phyloP scores from a whole-genome alignment of 768 basidiomycete species.

The Auricularia sp. region DNA sequence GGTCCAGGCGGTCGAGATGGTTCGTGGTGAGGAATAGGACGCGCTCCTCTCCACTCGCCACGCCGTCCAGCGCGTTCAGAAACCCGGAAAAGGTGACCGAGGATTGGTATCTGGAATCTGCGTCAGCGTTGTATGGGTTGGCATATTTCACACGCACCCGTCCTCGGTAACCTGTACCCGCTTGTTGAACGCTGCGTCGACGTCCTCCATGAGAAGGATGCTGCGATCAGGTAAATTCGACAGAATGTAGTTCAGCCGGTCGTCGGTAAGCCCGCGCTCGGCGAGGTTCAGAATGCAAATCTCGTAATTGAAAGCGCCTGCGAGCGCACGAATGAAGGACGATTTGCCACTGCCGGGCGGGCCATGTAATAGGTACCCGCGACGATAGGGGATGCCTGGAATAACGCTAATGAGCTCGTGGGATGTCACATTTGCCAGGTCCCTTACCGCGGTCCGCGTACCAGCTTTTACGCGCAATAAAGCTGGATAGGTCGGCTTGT shows the following conservation, averaged over 20 bases:
- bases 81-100: slow-evolving; percentile 97
- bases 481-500: slow-evolving; percentile 70
- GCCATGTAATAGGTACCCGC: slow-evolving; percentile 90
- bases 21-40: slow-evolving; percentile 99
- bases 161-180: slow-evolving; percentile 85
- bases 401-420: slow-evolving; percentile 2
- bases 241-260: slow-evolving; percentile 88
- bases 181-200: slow-evolving; percentile 94
- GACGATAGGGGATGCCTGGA: slow-evolving; percentile 89
- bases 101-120: slow-evolving; percentile 54
- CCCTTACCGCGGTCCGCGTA: slow-evolving; percentile 86
- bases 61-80: slow-evolving; percentile 92
- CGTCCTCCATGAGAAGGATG: slow-evolving; percentile 92
- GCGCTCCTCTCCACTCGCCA: slow-evolving; percentile 93
- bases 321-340: slow-evolving; percentile 95
- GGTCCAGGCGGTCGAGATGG: slow-evolving; percentile 79
- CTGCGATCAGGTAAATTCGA: slow-evolving; percentile 90
- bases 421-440: not conserved
- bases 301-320: slow-evolving; percentile 86
- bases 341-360: slow-evolving; percentile 98
- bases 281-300: slow-evolving; percentile 94
- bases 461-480: slow-evolving; percentile 80
- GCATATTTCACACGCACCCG: slow-evolving; percentile 46
- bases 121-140: no score
- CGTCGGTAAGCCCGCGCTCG: slow-evolving; percentile 91